Evolutionary conservation across 2,329 filamentous ascomycete genomes (phyloP), one percentile per base, ranked within the genome.

Genomic region (Myriosclerotinia curreyana): DNA sequence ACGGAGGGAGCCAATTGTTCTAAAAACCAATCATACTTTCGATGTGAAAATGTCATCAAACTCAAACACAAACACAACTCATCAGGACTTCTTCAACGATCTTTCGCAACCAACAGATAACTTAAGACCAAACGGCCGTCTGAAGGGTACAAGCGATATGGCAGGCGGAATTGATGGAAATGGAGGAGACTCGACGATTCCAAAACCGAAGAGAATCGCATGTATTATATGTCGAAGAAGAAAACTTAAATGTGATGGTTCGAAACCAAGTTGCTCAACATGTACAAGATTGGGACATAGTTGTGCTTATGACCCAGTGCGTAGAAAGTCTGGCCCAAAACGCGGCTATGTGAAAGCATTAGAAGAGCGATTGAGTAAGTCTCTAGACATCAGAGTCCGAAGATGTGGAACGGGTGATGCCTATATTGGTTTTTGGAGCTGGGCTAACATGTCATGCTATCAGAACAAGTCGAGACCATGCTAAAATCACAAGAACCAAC

Each of bases 141-240:
- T 42, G 49, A 69, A 62, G 70, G 73, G 75, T 61, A 68, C 63
- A 59, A 71, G 62, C 65, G 73, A 68, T 59, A 72, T 69, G 69
- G 70, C 77, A 55, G 74, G 75, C 63, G 71, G 74, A 62, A 72
- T 75, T 64, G 78, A 79, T 65, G 79, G 80, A 66, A 76, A 67
- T 50, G 82, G 83, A 36, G 40, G 51, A 28, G 44, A 55, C 70
- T 86, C 87, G 68, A 81, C 76, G 71, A 81, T 91, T 28, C 88
- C 90, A 58, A 91, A 91, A 72, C 87, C 88, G n/a, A 98, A 98
- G 81, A 86, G 94, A 70, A 90, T 98, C 72, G 95, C 95, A 46
- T 99, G 95, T 76, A 91, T 96, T 74, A 87, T 98, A 67, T 99
- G 95, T 75, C 84, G 94, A 72, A 95, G 93, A 78, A 85, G 94